Evolutionary conservation across 83 land plant species (phyloP).

Genomic region (Diphasiastrum complanatum): DNA sequence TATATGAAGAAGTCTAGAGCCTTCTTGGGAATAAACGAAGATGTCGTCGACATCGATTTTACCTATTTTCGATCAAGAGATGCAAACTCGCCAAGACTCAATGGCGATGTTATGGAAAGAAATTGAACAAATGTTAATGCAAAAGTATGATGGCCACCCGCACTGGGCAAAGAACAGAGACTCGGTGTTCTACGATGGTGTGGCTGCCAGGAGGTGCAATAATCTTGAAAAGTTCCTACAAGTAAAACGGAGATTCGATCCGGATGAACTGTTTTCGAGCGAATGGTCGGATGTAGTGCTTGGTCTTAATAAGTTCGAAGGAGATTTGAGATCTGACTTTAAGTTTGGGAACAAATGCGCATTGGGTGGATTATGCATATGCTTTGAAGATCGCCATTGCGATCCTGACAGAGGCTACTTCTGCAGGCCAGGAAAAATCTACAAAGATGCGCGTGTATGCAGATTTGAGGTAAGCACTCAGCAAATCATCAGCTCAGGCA

Average conservation of each 20-base stretch:
- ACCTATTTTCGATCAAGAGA: slow-evolving; percentile 8
- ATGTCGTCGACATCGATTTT: slow-evolving; percentile 19
- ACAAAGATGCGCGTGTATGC: slow-evolving; percentile 19
- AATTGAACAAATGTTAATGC: slow-evolving; percentile 31
- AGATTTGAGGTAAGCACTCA: too few relatives aligned
- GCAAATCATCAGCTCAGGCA: too few relatives aligned
- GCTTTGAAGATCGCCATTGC: slow-evolving; percentile 21
- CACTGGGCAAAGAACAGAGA: slow-evolving; percentile 26
- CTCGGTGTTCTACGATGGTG: slow-evolving; percentile 9
- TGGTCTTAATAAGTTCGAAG: background rate
- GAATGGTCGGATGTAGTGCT: slow-evolving; percentile 22
- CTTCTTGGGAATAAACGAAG: slow-evolving; percentile 12
- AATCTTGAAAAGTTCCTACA: slow-evolving; percentile 5
- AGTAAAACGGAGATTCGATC: slow-evolving; percentile 20
- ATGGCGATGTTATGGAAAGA: slow-evolving; percentile 24
- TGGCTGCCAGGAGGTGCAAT: background rate
- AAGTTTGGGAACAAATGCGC: slow-evolving; percentile 15
- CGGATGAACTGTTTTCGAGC: slow-evolving; percentile 22
- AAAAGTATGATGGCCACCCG: slow-evolving; percentile 19
- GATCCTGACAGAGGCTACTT: slow-evolving; percentile 15
- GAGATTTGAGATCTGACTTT: too few relatives aligned
- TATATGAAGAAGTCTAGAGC: slow-evolving; percentile 13
- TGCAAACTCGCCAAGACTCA: background rate
- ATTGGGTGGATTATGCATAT: slow-evolving; percentile 20
- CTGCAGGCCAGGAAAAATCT: slow-evolving; percentile 17